Evolutionary conservation across 495 filamentous ascomycete species (phyloP), one percentile per base, ranked within the genome.

Genomic region (Penicillium daleae): DNA sequence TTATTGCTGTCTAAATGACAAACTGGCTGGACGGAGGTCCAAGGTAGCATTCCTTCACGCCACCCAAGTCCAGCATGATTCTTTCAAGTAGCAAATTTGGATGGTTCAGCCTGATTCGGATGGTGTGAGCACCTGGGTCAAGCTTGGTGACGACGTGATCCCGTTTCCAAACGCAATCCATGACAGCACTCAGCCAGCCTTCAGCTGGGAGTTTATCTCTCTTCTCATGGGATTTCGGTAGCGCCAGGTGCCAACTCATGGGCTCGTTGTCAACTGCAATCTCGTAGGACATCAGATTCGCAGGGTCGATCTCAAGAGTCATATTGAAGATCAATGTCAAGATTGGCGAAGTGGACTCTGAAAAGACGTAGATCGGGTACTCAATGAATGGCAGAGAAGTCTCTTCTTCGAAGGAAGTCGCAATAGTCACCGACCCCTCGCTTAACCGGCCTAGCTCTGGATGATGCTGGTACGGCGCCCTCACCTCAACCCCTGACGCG

Each of bases 51-150:
- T 76, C 70, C 55, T 84, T 76, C 7, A 90, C 84, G n/a, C 89
- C 89, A 1, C 89, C 89, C 51, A 91, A 63, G 72, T 92, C 79
- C 4, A 91, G 53, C 7, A 90, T 77, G 32, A 90, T 76, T 75
- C 89, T 91, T 76, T 91, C 86, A 49, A 92, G 77, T n/a, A 90
- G 76, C 2, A 91, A 75, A 22, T 85, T 85, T 40, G 87, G 81
- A 76, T 89, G 66, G 15, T 60, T 60, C 26, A 82, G 78, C 83
- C 86, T 87, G 22, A 91, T 21, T 2, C 56, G 19, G 21, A 68
- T 59, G 8, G 5, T 52, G 22, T 65, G 66, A 33, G 21, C 40
- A 2, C 66, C 66, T 1, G 24, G 17, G 1, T 52, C 37, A 13
- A 65, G 44, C 27, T 6, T 10, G 12, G 8, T 2, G 29, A 62